Conservation (phyloP, 768 basidiomycete genomes). For the Lenzites betulinus region DNA sequence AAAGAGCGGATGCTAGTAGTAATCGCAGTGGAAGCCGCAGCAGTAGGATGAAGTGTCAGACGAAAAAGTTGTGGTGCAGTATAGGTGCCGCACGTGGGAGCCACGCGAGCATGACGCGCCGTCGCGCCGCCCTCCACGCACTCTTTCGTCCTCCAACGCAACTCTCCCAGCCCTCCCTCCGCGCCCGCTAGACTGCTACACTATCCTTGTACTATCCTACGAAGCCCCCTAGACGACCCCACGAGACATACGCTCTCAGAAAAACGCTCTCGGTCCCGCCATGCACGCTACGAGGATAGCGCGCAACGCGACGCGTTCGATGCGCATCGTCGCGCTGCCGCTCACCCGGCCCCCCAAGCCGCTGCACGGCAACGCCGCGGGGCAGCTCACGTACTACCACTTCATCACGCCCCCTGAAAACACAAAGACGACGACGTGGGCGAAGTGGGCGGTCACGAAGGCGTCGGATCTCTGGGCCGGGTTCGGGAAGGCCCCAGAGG, state of each 20-base stretch:
- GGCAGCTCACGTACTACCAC: slow-evolving; percentile 46
- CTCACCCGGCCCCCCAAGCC: slow-evolving; percentile 31
- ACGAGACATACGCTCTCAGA: neutral
- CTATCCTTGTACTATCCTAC: too few species aligned
- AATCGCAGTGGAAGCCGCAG: too few species aligned
- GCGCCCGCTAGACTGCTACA: neutral
- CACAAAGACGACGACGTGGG: slow-evolving; percentile 39
- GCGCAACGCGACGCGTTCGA: slow-evolving; percentile 27
- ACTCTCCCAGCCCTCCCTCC: neutral
- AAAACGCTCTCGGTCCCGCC: neutral
- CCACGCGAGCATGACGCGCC: slow-evolving; percentile 8
- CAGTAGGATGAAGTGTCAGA: neutral
- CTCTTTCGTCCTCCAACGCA: neutral
- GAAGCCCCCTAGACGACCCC: neutral
- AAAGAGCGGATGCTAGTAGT: too few species aligned
- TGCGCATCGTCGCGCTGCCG: slow-evolving; percentile 54
- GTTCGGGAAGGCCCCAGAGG: slow-evolving; percentile 65
- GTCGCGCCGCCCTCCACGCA: slow-evolving; percentile 17
- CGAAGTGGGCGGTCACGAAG: slow-evolving; percentile 54
- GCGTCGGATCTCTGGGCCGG: slow-evolving; percentile 60
- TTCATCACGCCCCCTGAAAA: slow-evolving; percentile 32
- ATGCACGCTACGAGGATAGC: slow-evolving; percentile 17
- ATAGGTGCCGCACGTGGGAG: neutral
- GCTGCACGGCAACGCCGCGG: slow-evolving; percentile 12
- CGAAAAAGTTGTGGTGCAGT: neutral